Evolutionary conservation across 2,329 filamentous ascomycete genomes (phyloP), one percentile per base, ranked within the genome.

Genomic region (Colletotrichum sp.): DNA sequence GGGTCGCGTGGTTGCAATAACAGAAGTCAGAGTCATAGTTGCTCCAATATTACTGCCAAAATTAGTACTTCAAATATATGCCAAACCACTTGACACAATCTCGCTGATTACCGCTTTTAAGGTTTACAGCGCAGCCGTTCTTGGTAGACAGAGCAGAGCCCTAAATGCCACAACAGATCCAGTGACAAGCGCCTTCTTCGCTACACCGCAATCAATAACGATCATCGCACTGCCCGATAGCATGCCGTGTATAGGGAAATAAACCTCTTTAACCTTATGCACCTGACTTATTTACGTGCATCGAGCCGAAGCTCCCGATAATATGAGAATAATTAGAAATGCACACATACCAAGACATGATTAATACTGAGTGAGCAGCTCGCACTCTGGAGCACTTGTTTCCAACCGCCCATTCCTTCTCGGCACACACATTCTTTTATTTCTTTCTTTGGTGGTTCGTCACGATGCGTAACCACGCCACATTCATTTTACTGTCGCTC

Each of bases 311-410:
- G 44, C 44, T 52, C 44, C 44, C 44, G 44, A 52, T 21, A 52
- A n/a, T 52, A 52, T 52, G 44, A 52, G 44, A 52, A 8, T 52
- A 52, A 52, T 52, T 52, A 52, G 44, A 52, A 21, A 21, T 52
- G 44, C 44, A 52, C 44, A 13, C 10, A 24, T 13, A n/a, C n/a
- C 44, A 52, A 52, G 44, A 52, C n/a, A 52, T 52, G 44, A 52
- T 52, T 52, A 52, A 52, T 52, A 52, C 44, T 52, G 44, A 1
- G 12, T 0, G n/a, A 52, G 44, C 44, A 52, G 44, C 44, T 52
- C n/a, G n/a, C 6, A 2, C 1, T 13, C 9, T 52, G 0, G n/a
- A 21, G n/a, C 44, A 21, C 4, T 21, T 10, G 0, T 13, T 21
- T 3, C 0, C 44, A 3, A 13, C 6, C n/a, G 3, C n/a, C 10